Base-by-base conservation (phyloP, 2,329 filamentous ascomycete genomes). In the Alternaria triticimaculans region DNA sequence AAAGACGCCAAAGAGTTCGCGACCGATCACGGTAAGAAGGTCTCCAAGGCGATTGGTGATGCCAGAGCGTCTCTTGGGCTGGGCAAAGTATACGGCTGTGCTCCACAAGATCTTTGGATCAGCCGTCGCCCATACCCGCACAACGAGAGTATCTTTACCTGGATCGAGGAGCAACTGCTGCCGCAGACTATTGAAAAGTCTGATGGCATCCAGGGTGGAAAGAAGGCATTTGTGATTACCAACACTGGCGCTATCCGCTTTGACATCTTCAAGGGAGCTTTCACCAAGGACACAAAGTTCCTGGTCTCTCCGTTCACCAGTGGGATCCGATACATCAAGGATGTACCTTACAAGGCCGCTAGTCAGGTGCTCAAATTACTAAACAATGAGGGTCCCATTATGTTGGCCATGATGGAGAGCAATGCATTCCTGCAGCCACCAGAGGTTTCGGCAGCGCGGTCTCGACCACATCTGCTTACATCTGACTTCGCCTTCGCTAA, bases 211-310 rank as follows among this genome's bases (percentile, higher is more conserved):
- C 58, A 71, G 25, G 83, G 85, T 23, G 85, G 89, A 60, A 84
- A 87, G 44, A 86, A 93, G 10, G 87, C 88, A 7, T 82, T 98
- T 11, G 89, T 90, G 28, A 88, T 98, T 55, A 85, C 92, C 60
- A 99, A 99, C 80, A 97, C 93, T 0, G 96, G 96, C 25, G 92
- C 92, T 4, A 89, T 99, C 69, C 92, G 96, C 48, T 99, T 98
- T 79, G 96, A 99, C 78, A 92, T 99, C 65, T 97, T 97, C 85
- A 89, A 95, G 78, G 96, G 96, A 0, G 84, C 90, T 0, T 98
- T 98, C 76, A 98, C 96, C 0, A 88, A 89, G 43, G 96, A 99
- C 77, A 91, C 90, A 5, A 93, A 92, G 0, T 98, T 89, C 76
- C 90, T 95, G 43, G 86, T 98, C 26, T 96, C 92, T 9, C 96